These are phyloP conservation scores for Osmanthus fragrans DNA, from an alignment of 257 asterid species.

Conservation along the genomic window DNA sequence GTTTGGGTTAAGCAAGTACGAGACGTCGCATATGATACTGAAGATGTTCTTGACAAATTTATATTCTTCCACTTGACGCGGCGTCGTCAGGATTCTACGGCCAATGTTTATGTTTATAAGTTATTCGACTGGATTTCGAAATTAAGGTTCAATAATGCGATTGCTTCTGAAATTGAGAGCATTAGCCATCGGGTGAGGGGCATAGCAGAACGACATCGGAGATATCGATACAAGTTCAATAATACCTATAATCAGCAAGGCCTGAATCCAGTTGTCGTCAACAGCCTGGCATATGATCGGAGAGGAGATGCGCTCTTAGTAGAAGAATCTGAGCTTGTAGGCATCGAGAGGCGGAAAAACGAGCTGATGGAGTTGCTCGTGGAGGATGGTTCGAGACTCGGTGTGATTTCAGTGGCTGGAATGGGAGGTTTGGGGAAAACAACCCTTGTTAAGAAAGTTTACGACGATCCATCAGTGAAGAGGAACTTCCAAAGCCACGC, in stretches of 20 bases:
- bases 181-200: neutral
- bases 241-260: neutral
- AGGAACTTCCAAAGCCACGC: neutral
- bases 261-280: neutral
- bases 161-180: conserved; percentile 2
- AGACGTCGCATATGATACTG: conserved; percentile 20
- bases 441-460: conserved; percentile 13
- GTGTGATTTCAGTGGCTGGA: conserved; percentile 13
- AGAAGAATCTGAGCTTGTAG: conserved; percentile 19
- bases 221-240: conserved; percentile 6
- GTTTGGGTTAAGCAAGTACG: conserved; percentile 32
- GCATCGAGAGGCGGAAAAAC: neutral
- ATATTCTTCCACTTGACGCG: neutral
- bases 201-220: conserved; percentile 16
- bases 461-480: conserved; percentile 1
- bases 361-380: neutral
- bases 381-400: neutral
- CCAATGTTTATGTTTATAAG: neutral
- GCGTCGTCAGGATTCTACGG: neutral
- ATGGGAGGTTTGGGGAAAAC: conserved; percentile 21
- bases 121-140: neutral
- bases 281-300: neutral
- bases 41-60: conserved; percentile 26
- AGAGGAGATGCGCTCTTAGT: conserved; percentile 12
- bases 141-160: neutral